Evolutionary conservation across 1,139 yeast species (phyloP), one percentile per base, ranked within the genome.

Genomic region (Zygotorulaspora mrakii): DNA sequence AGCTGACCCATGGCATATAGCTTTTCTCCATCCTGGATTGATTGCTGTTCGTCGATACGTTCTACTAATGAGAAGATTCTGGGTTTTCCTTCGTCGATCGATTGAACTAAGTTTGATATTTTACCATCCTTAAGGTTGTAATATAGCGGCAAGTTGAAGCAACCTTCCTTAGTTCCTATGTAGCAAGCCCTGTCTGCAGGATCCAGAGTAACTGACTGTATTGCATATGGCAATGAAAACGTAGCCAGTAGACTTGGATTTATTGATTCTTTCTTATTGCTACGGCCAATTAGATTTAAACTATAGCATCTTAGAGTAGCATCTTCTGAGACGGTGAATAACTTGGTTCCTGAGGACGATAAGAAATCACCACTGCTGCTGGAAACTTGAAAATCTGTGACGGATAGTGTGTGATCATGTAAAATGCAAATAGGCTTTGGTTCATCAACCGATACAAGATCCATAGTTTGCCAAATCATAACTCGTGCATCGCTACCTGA

Each of bases 401-500:
- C 72, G 0, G 88, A 77, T 40, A 87, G 70, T 0, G 94, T 75
- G 59, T 91, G 95, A 50, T 84, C 89, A 5, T 85, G 76, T 49
- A 87, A 69, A 3, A 79, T 67, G 39, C 63, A 64, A 1, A 61
- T 50, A 2, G 81, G 79, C 45, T 69, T 68, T 11, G 67, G 68
- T 4, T 64, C 66, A 3, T 62, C 64, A 21, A 48, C 55, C 18
- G 62, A 62, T 13, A 69, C 60, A 5, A 88, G 64, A 47, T 86
- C 95, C 17, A 68, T 52, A 1, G 83, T 66, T 48, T 76, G 75
- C 94, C 95, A 89, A 7, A 85, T 76, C 27, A 82, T 70, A 21
- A 84, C 74, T 48, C 96, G 70, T 1, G 95, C 78, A 67, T 91
- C 98, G 32, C 71, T 73, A 47, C 95, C 87, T n/a, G 82, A 86